Base-by-base conservation (phyloP, 1,284 basidiomycete species). In the Anthracocystis setariae region DNA sequence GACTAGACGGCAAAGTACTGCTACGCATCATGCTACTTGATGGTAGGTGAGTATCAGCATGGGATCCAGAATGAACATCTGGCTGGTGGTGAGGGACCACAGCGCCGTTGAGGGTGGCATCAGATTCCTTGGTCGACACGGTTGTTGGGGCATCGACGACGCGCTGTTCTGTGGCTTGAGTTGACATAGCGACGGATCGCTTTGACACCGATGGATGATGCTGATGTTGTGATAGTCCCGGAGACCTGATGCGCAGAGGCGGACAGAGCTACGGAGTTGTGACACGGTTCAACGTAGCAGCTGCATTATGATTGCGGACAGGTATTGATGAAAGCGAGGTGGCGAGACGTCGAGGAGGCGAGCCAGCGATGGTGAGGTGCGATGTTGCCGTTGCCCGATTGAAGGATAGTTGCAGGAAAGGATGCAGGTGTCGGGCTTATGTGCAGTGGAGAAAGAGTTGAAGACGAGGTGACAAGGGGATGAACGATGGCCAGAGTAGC, bases 291-390 rank as follows among this genome's bases (percentile, higher is more conserved):
- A 65, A 40, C 46, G 55, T 32, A 33, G 45, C 18, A 38, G 32
- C 47, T 46, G 51, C 62, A 65, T 65, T 23, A 46, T 65, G 8
- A 40, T 8, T 21, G 21, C 35, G 29, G 32, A n/a, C n/a, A n/a
- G n/a, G n/a, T n/a, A n/a, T n/a, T n/a, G n/a, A n/a, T n/a, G n/a
- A n/a, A n/a, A n/a, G 48, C 2, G 37, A 18, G 37, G n/a, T 29
- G n/a, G 21, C 3, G 17, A 29, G 44, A 23, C 25, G 4, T 44
- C 25, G 25, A n/a, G 25, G 12, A n/a, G n/a, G 29, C 29, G 29
- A 29, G 29, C 12, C 18, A 27, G 10, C 21, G 45, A 10, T 15
- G 17, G n/a, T 35, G 18, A 5, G 17, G 17, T 39, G 12, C 12
- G 29, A 29, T 29, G 29, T n/a, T n/a, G n/a, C n/a, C n/a, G n/a